Conservation (phyloP, 805 yeast species). For the Cyberlindnera subsufficiens region DNA sequence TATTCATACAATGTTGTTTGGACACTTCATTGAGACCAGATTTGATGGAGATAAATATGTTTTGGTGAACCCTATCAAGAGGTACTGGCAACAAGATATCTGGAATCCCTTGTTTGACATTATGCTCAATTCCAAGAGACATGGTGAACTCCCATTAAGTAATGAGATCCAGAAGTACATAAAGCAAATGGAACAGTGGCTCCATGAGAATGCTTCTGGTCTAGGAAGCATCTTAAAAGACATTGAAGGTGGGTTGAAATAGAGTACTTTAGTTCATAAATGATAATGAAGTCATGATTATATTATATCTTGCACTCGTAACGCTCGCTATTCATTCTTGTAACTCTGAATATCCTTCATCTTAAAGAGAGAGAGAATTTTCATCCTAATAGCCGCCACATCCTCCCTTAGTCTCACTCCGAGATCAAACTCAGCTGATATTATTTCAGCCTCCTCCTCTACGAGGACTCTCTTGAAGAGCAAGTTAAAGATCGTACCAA, state of each 20-base stretch:
- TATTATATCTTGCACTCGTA: background rate
- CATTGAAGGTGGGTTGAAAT: conserved; percentile 29
- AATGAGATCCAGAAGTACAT: conserved; percentile 30
- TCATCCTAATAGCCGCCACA: conserved; percentile 1
- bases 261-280: background rate
- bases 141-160: conserved; percentile 36
- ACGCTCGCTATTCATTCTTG: no score
- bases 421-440: conserved; percentile 14
- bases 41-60: conserved; percentile 26
- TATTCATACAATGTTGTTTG: conserved; percentile 69
- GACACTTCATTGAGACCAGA: conserved; percentile 48
- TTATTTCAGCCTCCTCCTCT: conserved; percentile 47
- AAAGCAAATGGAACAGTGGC: conserved; percentile 36
- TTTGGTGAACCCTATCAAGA: conserved; percentile 45
- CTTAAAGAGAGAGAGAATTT: background rate
- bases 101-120: conserved; percentile 66
- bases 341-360: background rate
- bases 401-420: conserved; percentile 6
- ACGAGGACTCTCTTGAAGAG: conserved; percentile 69
- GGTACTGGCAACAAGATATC: conserved; percentile 70
- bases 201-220: conserved; percentile 17
- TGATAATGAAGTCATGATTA: background rate
- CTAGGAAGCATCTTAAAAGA: conserved; percentile 29
- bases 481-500: conserved; percentile 80
- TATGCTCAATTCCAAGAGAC: conserved; percentile 51